These are phyloP conservation scores for Cordyceps javanica DNA, from an alignment of 2,329 filamentous ascomycete species.

Conservation along the genomic window DNA sequence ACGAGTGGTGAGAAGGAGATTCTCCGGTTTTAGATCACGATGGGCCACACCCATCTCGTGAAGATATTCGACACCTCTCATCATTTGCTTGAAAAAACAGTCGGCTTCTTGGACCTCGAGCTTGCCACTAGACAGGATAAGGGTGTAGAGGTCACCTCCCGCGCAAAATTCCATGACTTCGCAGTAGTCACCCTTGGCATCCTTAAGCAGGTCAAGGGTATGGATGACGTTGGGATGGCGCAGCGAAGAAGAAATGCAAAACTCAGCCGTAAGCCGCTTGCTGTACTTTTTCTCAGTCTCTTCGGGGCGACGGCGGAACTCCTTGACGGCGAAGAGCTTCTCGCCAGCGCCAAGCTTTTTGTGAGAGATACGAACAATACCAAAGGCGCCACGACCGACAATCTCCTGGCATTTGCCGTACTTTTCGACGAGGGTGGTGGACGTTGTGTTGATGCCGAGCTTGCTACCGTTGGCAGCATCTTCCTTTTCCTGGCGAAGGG, in stretches of 20 bases:
- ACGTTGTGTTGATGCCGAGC: slow-evolving; percentile 62
- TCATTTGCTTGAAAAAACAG: slow-evolving; percentile 98
- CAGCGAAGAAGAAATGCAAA: slow-evolving; percentile 95
- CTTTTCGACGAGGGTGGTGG: slow-evolving; percentile 79
- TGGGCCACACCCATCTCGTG: slow-evolving; percentile 99
- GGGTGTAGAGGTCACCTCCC: slow-evolving; percentile 89
- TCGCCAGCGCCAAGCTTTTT: slow-evolving; percentile 84
- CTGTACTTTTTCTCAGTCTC: slow-evolving; percentile 97
- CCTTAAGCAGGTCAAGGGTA: slow-evolving; percentile 89
- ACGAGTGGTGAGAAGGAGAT: slow-evolving; percentile 85
- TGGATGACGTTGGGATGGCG: slow-evolving; percentile 98
- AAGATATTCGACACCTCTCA: slow-evolving; percentile 98
- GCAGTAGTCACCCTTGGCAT: slow-evolving; percentile 95
- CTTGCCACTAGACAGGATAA: slow-evolving; percentile 85
- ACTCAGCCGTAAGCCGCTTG: slow-evolving; percentile 93
- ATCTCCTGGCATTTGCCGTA: slow-evolving; percentile 98
- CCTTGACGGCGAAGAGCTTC: slow-evolving; percentile 95
- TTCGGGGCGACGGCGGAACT: slow-evolving; percentile 89
- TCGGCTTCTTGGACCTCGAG: slow-evolving; percentile 90
- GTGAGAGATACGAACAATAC: slow-evolving; percentile 95
- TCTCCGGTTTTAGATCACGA: slow-evolving; percentile 94
- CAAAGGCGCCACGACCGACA: slow-evolving; percentile 91
- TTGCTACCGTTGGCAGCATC: slow-evolving; percentile 79
- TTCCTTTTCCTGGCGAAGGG: slow-evolving; percentile 82
- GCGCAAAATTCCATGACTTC: slow-evolving; percentile 99